Evolutionary conservation across 228 moss, liverwort and hornwort species (phyloP), one percentile per base, ranked within the genome.

Genomic region (Sphagnum fallax): DNA sequence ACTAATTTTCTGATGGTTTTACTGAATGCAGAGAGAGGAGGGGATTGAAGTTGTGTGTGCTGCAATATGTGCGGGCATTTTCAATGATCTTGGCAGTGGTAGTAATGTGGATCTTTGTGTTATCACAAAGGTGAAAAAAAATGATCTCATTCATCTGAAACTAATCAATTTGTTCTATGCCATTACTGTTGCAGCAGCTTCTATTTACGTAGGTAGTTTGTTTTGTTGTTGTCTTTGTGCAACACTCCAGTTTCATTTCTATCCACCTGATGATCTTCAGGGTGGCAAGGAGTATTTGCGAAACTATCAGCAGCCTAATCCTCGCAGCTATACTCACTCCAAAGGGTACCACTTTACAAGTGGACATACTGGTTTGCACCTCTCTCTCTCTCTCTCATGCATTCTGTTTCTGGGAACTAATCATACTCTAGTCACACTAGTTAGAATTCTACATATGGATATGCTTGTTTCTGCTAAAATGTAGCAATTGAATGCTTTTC

Each of bases 101-200:
- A 97, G 91, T 72, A 97, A 88, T 80, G 91, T 93, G 52, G 91
- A 97, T 75, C 97, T 91, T 15, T 97, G 93, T 82, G 87, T 97
- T 66, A 87, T 97, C 51, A 97, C 91, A 6, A 89, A 90, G 93
- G 93, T 80, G 76, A 66, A 66, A 13, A 48, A 32, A 32, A 2
- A 32, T 32, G 13, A 64, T 10, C 13, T 64, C 8, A 18, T 64
- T 10, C 47, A 47, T 64, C 9, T 64, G 10, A 9, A 11, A 4
- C 10, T 12, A 64, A 12, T 47, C 10, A 15, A 47, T 10, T 15
- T 18, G 8, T 18, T 64, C 10, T 64, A 1, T 47, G 16, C 1
- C 4, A 4, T 10, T 18, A 18, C 16, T 1, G 3, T 47, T 9
- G 9, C 16, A 18, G 1, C 10, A 64, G 47, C 47, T 18, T 64